These are phyloP conservation scores for Xylaria palmicola DNA, from an alignment of 495 filamentous ascomycete genomes.

Conservation along the genomic window DNA sequence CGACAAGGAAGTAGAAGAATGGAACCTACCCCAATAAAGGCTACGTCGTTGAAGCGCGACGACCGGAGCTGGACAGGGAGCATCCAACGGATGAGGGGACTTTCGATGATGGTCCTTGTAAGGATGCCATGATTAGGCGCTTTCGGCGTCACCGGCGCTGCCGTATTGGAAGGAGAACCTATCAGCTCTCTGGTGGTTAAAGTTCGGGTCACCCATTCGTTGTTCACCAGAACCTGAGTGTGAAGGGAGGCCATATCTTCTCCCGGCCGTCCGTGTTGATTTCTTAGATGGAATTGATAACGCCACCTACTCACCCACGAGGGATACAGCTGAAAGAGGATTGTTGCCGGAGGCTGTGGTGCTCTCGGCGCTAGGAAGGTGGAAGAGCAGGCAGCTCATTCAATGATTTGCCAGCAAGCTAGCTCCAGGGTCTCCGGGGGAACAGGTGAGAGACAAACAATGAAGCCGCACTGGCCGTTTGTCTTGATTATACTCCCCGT, in stretches of 20 bases:
- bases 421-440: background rate
- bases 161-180: slow-evolving; percentile 14
- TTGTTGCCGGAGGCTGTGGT: background rate
- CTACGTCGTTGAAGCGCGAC: slow-evolving; percentile 73
- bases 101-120: slow-evolving; percentile 72
- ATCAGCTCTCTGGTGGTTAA: slow-evolving; percentile 28
- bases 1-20: slow-evolving; percentile 5
- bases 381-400: background rate
- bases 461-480: too few relatives aligned
- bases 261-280: background rate
- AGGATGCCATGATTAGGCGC: slow-evolving; percentile 65
- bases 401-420: background rate
- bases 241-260: slow-evolving; percentile 37
- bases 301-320: background rate
- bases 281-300: too few relatives aligned
- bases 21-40: slow-evolving; percentile 75
- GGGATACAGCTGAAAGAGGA: background rate
- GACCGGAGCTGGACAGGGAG: slow-evolving; percentile 75
- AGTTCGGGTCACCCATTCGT: slow-evolving; percentile 55
- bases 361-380: background rate
- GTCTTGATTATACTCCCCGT: background rate
- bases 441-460: background rate
- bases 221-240: slow-evolving; percentile 54
- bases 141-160: slow-evolving; percentile 23
- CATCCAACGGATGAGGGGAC: slow-evolving; percentile 73